Percentiles rank a stretch among this genome's conserved stretches.
Evolutionary conservation across 2,329 filamentous ascomycete species (phyloP).

Genomic region (Aulographum hederae): DNA sequence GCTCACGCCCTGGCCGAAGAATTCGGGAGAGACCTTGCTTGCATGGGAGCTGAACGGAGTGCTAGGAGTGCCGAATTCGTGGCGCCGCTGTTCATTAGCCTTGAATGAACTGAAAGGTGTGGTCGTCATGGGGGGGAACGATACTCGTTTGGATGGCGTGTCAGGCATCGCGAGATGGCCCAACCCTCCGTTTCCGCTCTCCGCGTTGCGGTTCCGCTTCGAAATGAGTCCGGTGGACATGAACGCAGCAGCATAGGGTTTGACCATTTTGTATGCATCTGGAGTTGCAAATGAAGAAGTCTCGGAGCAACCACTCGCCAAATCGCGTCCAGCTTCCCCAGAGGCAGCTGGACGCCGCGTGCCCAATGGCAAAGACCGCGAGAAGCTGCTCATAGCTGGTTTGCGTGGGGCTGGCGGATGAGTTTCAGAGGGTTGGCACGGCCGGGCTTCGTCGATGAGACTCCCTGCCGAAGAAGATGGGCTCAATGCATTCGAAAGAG

Average conservation of each 20-base stretch:
- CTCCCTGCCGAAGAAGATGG: conserved; percentile 75
- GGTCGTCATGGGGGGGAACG: conserved; percentile 42
- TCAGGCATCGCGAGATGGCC: conserved; percentile 60
- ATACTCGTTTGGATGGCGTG: conserved; percentile 87
- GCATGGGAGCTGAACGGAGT: conserved; percentile 58
- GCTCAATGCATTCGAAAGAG: conserved; percentile 69
- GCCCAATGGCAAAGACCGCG: conserved; percentile 57
- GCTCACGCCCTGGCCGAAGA: conserved; percentile 45
- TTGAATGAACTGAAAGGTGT: conserved; percentile 38
- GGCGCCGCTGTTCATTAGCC: conserved; percentile 45
- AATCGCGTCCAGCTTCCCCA: no score
- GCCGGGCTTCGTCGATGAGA: conserved; percentile 49
- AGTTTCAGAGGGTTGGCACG: no score
- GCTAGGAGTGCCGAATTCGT: conserved; percentile 61
- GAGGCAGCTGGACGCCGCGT: conserved; percentile 28
- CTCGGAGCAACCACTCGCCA: no score
- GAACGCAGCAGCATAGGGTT: conserved; percentile 66
- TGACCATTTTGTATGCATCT: conserved; percentile 56
- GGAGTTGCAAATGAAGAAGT: conserved; percentile 56
- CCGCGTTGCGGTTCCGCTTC: conserved; percentile 68
- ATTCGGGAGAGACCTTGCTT: conserved; percentile 42
- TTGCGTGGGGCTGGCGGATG: no score
- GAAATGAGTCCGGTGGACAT: conserved; percentile 90
- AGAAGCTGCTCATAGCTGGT: no score
- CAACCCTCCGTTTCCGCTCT: conserved; percentile 37